Evolutionary conservation across 176 grass and related monocot genomes (phyloP).

Genomic region (Coix lacrymajobi): DNA sequence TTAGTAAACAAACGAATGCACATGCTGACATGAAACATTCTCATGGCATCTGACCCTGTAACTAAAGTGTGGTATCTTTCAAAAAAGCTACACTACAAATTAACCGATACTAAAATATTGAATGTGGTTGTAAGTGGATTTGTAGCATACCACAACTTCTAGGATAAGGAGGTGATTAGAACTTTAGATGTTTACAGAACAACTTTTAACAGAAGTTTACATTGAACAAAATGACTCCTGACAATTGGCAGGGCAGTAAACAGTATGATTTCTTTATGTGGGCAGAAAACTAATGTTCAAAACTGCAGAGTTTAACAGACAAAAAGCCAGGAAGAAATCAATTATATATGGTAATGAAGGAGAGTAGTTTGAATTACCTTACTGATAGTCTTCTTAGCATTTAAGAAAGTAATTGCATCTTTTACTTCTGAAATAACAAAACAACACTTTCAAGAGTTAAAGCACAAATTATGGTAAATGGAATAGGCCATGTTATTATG

Average conservation of each 20-base stretch:
- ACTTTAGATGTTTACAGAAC: neutral
- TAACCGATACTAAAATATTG: neutral
- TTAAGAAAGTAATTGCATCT: conserved; percentile 42
- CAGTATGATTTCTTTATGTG: neutral
- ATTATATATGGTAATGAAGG: neutral
- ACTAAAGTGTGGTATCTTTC: neutral
- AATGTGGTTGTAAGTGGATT: neutral
- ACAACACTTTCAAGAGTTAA: neutral
- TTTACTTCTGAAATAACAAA: conserved; percentile 55
- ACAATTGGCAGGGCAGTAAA: neutral
- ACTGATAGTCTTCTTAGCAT: conserved; percentile 52
- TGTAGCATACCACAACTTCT: neutral
- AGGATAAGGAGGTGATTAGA: neutral
- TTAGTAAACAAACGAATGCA: neutral
- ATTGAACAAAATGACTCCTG: neutral
- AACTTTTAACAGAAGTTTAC: neutral
- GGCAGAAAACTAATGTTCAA: neutral
- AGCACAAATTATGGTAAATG: neutral
- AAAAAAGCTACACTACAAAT: neutral
- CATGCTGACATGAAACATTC: neutral
- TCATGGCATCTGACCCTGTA: neutral
- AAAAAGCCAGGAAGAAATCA: neutral
- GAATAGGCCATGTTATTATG: neutral
- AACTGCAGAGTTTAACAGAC: neutral
- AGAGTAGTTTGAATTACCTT: conserved; percentile 26